Evolutionary conservation across 169 alveolate species (phyloP), one percentile per base, ranked within the genome.

Genomic region (Theileria annulata): DNA sequence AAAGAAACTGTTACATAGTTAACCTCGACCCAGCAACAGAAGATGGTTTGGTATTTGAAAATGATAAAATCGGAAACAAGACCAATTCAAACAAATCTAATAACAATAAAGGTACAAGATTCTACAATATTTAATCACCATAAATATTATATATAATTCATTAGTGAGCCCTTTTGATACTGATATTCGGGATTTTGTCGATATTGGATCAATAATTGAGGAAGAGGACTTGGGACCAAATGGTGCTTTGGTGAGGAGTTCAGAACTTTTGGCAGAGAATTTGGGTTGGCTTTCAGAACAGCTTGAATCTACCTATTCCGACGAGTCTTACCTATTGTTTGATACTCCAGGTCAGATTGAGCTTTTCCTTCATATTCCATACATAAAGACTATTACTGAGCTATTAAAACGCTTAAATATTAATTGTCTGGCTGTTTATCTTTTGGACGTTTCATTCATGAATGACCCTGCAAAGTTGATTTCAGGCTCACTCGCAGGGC

Each of bases 341-440:
- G 99, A 98, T 78, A 96, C 99, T 48, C 99, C 99, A 0, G 99
- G 99, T 42, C 98, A 97, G 87, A 96, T 97, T 23, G 99, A 98
- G 86, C 86, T 98, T 73, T 98, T 96, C 87, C 92, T 98, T 25
- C 99, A 98, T 89, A 90, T 96, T 75, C 96, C 96, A 72, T 92
- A 97, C 54, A 95, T 98, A 96, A 91, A 93, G 66, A 92, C 94
- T 56, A 87, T 98, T 58, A 87, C 93, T 58, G 88, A 92, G 70
- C 84, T 94, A 35, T 82, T 97, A 3, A 79, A 90, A 60, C 86
- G 94, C 47, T 86, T 94, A 72, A 98, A 98, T 35, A 96, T 95
- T 75, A 92, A 95, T 75, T 76, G 96, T 49, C 94, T 98, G 70
- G 96, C 98, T 10, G 95, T 96, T 19, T 98, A 94, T 80, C 90